phyloP scores from a whole-genome alignment of 2,329 filamentous ascomycete species.

The Microsporum audouinii region DNA sequence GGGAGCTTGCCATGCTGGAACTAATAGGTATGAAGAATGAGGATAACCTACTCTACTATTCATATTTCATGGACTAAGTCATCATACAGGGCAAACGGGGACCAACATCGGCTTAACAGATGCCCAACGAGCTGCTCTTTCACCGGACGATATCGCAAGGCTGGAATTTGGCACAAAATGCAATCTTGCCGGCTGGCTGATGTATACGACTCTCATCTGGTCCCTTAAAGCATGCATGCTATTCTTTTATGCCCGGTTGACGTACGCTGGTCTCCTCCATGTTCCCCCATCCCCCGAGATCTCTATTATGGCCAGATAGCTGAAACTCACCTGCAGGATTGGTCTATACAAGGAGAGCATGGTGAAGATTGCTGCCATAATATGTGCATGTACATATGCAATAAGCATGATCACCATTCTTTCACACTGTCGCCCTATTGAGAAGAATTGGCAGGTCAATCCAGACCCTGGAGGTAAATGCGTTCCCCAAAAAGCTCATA shows the following conservation, averaged over 20 bases:
- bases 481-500: background rate
- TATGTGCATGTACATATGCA: conserved; percentile 24
- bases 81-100: conserved; percentile 26
- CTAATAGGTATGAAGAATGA: conserved; percentile 14
- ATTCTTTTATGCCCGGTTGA: conserved; percentile 36
- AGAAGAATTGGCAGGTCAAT: conserved; percentile 32
- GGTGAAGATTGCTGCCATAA: conserved; percentile 27
- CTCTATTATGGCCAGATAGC: background rate
- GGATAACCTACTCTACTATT: background rate
- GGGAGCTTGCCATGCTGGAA: conserved; percentile 16
- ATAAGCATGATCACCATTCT: conserved; percentile 27
- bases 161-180: conserved; percentile 26
- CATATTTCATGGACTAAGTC: background rate
- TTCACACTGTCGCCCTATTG: conserved; percentile 29
- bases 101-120: conserved; percentile 30
- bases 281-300: background rate
- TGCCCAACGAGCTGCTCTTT: conserved; percentile 23
- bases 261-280: conserved; percentile 21
- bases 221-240: conserved; percentile 34
- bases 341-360: conserved; percentile 30
- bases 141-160: conserved; percentile 20
- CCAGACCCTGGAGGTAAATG: conserved; percentile 32
- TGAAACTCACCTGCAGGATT: conserved; percentile 15
- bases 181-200: conserved; percentile 31
- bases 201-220: conserved; percentile 36